Conservation (phyloP, 768 basidiomycete genomes). For the Leccinum boreale region DNA sequence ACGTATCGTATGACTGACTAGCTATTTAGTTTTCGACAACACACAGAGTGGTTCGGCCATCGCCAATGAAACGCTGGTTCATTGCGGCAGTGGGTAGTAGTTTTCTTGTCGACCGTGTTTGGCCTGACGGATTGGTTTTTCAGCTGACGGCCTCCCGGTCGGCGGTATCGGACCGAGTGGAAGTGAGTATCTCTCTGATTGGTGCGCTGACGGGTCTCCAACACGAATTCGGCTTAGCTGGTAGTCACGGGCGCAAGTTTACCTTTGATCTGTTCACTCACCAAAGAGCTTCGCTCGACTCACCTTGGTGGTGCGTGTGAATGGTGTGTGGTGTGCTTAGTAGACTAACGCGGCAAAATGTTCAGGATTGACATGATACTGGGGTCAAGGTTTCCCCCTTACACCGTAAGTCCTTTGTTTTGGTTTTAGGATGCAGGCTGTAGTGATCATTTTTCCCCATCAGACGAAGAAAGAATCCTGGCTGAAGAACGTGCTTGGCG, state of each 20-base stretch:
- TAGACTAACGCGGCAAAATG: background rate
- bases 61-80: slow-evolving; percentile 71
- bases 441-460: background rate
- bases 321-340: no score
- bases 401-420: slow-evolving; percentile 15
- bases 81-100: slow-evolving; percentile 44
- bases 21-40: slow-evolving; percentile 53
- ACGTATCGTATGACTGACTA: background rate
- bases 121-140: background rate
- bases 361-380: slow-evolving; percentile 26
- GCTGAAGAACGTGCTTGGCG: slow-evolving; percentile 12
- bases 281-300: slow-evolving; percentile 51
- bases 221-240: slow-evolving; percentile 38
- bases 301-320: slow-evolving; percentile 33
- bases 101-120: background rate
- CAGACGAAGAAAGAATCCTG: slow-evolving; percentile 27
- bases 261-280: slow-evolving; percentile 81
- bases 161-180: slow-evolving; percentile 74
- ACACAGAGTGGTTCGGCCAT: slow-evolving; percentile 73
- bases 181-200: slow-evolving; percentile 44
- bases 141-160: slow-evolving; percentile 65
- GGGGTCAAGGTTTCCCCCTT: slow-evolving; percentile 29
- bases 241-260: slow-evolving; percentile 70
- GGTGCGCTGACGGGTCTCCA: background rate
- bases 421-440: no score